Base-by-base conservation (phyloP, 176 grass and related monocot species). In the Cymbopogon citratus region DNA sequence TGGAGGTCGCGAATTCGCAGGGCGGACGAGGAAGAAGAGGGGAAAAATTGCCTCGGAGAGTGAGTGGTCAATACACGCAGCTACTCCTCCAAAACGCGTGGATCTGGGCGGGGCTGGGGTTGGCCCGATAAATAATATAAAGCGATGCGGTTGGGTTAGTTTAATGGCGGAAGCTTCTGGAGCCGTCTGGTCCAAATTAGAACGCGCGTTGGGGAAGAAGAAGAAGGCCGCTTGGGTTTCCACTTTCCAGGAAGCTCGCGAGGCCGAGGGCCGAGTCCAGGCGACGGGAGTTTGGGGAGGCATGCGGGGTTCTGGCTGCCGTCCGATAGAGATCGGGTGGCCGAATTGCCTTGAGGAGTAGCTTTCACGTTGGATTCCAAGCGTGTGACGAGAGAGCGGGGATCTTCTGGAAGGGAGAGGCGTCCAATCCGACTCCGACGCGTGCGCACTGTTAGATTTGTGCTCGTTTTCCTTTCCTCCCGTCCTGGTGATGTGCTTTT, bases 161-260 rank as follows among this genome's bases (percentile, higher is more conserved):
- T 4, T 48, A 80, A 73, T 66, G 79, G 36, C 35, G 83, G 88
- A 90, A 90, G 88, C n/a, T 86, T 86, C 88, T 79, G 48, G 83
- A 82, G 44, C 15, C 87, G 69, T 75, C 76, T 13, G 70, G 78
- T 80, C 74, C 2, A 40, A 61, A 26, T 43, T 43, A 39, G 56
- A 76, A 59, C 21, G 73, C 73, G 51, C 28, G 2, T 36, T 3
- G n/a, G n/a, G n/a, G n/a, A n/a, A n/a, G n/a, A n/a, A n/a, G n/a
- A n/a, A n/a, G n/a, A n/a, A n/a, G n/a, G n/a, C n/a, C n/a, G n/a
- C n/a, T 36, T n/a, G 18, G 49, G 51, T 57, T 11, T 59, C 54
- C 54, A 11, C 21, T 11, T 60, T 59, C n/a, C 56, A 24, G n/a
- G 56, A 59, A 59, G 56, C 56, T 24, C 56, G 56, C 9, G 56